A percentile compares a stretch with the other conserved stretches of the same genome.
These are phyloP conservation scores for Triadica sebifera DNA, from an alignment of 345 rosid species.

Conservation along the genomic window DNA sequence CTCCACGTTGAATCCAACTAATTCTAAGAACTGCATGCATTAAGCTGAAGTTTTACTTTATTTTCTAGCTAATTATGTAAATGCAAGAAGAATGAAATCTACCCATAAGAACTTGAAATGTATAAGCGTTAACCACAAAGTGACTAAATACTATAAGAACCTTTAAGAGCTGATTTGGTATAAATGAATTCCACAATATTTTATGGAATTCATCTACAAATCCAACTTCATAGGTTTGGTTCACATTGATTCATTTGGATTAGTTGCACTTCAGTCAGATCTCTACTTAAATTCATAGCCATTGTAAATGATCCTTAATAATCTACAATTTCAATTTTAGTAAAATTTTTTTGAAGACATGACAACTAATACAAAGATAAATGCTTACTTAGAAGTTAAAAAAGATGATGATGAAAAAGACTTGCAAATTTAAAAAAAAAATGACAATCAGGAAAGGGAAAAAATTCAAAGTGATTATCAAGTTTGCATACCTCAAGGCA, in stretches of 20 bases:
- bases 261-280: neutral
- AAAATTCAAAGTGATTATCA: constrained; percentile 1
- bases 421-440: neutral
- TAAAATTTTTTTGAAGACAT: neutral
- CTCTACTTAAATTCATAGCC: neutral
- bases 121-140: neutral
- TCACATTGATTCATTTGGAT: neutral
- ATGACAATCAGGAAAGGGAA: neutral
- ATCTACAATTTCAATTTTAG: neutral
- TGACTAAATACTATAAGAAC: neutral
- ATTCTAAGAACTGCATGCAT: neutral
- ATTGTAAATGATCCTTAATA: neutral
- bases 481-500: constrained; percentile 80
- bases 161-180: neutral
- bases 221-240: neutral
- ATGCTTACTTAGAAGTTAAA: neutral
- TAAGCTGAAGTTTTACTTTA: too few species aligned
- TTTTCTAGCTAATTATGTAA: too few species aligned
- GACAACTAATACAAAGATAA: neutral
- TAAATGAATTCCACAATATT: neutral
- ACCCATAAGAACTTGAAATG: neutral
- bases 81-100: neutral
- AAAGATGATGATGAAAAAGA: constrained; percentile 1
- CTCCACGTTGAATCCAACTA: neutral
- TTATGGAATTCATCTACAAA: neutral